Base-by-base conservation (phyloP, 139 green algal genomes). In the Deuterostichococcus epilithicus region DNA sequence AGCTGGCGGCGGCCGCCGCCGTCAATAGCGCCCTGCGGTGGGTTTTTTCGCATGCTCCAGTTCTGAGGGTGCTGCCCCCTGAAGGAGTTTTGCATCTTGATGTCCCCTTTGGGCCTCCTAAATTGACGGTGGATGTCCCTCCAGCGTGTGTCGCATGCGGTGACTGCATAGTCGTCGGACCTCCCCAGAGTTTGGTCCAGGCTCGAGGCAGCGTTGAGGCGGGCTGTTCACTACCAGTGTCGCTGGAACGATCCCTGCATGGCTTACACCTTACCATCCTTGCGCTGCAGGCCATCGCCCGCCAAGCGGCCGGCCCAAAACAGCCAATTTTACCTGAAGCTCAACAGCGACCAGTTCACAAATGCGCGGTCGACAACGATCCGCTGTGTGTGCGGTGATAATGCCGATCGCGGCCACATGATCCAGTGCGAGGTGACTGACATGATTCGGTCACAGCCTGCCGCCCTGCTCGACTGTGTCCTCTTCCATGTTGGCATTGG, bases 401-500 rank as follows among this genome's bases (percentile, higher is more conserved):
- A 33, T 36, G 15, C 18, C 1, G 76, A 82, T 32, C 47, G 75
- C 0, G 76, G 69, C 23, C 68, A 70, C 32, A 88, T 93, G 87
- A 65, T 94, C 45, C 86, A 93, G 79, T 95, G 91, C 76, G 36
- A 82, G 72, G 81, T 86, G 58, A 5, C 36, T 58, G 70, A 33
- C 60, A 2, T 47, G 13, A 25, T 26, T 66, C 6, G 32, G 15
- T 42, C 6, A 39, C 18, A 60, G 3, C 73, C 58, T 59, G 73
- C 5, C 3, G 73, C 58, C 22, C 42, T 70, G 5, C 15, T 77
- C 22, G 30, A 33, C 45, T 26, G 18, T 23, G n/a, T 4, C 10
- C 8, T 35, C 20, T 38, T 10, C n/a, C 8, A 26, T 23, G 63
- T 35, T 23, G 44, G 10, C 58, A 38, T 34, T 30, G 52, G 70